phyloP scores from a whole-genome alignment of 1,139 yeast species.

The Spencermartinsiella ligniputridi region DNA sequence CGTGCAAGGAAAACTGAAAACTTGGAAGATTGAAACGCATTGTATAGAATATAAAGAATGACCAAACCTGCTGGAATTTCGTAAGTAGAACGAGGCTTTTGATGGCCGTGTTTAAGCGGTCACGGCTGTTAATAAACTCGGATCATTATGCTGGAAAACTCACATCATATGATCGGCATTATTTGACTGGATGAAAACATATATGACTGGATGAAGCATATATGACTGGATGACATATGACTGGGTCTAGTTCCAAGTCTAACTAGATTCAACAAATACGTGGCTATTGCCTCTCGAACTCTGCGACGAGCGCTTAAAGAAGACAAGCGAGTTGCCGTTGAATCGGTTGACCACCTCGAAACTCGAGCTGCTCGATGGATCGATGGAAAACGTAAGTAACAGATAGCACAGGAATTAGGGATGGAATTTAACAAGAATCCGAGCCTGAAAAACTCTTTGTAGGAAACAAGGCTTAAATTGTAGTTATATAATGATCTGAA shows the following conservation, averaged over 20 bases:
- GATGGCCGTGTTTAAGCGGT: not conserved
- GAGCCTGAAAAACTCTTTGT: conserved; percentile 23
- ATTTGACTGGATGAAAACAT: too few relatives aligned
- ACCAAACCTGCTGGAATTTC: conserved; percentile 31
- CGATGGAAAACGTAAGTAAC: conserved; percentile 52
- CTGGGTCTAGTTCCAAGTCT: not conserved
- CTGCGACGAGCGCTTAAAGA: conserved; percentile 87
- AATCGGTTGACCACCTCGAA: conserved; percentile 72
- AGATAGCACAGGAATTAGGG: not conserved
- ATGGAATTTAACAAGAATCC: conserved; percentile 12
- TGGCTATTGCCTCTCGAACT: conserved; percentile 86
- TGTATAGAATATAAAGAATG: conserved; percentile 7
- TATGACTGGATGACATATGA: too few relatives aligned
- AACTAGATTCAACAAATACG: conserved; percentile 72
- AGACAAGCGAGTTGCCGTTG: conserved; percentile 72
- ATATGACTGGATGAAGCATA: too few relatives aligned
- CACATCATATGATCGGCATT: too few relatives aligned
- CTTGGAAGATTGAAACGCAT: not conserved
- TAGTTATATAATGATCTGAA: too few relatives aligned
- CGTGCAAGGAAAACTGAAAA: not conserved
- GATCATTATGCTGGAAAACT: conserved; percentile 2
- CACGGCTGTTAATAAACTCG: conserved; percentile 16
- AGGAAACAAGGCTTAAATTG: conserved; percentile 17
- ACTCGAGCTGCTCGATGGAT: conserved; percentile 69
- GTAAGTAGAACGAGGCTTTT: conserved; percentile 20